These are phyloP conservation scores for Ploettnerulaceae sp. DNA, from an alignment of 2,329 filamentous ascomycete genomes.

Conservation along the genomic window DNA sequence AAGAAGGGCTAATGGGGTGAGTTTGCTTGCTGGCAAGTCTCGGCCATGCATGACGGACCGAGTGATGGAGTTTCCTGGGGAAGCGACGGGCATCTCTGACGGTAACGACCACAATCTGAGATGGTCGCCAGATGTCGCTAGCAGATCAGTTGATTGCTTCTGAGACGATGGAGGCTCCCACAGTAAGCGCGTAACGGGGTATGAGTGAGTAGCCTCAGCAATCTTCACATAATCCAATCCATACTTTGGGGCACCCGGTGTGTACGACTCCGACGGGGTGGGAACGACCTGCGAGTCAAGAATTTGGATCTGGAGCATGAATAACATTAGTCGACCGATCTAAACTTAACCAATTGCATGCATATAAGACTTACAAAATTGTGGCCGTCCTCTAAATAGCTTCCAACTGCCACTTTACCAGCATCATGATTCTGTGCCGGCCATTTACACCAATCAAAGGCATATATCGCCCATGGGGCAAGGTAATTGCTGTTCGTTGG, in stretches of 20 bases:
- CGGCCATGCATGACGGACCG: constrained; percentile 55
- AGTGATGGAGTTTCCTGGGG: constrained; percentile 62
- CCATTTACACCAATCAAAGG: constrained; percentile 99
- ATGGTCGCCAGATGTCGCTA: constrained; percentile 94
- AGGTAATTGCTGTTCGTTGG: constrained; percentile 85
- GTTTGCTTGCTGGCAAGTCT: constrained; percentile 63
- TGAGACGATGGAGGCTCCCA: constrained; percentile 95
- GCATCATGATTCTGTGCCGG: constrained; percentile 72
- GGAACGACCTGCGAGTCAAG: constrained; percentile 77
- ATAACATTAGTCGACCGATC: constrained; percentile 19
- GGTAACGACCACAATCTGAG: constrained; percentile 91
- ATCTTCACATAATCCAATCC: constrained; percentile 87
- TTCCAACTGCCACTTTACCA: constrained; percentile 90
- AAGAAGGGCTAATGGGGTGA: constrained; percentile 85
- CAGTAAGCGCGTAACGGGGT: constrained; percentile 88
- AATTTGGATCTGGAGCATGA: constrained; percentile 75
- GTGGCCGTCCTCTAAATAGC: constrained; percentile 95
- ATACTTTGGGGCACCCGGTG: constrained; percentile 65
- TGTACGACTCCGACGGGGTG: constrained; percentile 63
- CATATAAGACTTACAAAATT: constrained; percentile 68
- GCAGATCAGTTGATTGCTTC: constrained; percentile 90
- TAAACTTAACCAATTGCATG: constrained; percentile 13
- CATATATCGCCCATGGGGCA: constrained; percentile 92
- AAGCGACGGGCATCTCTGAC: constrained; percentile 51
- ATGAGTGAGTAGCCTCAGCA: constrained; percentile 95